Percentiles rank a stretch among this genome's conserved stretches.
These are phyloP conservation scores for Caloboletus firmus DNA, from an alignment of 1,284 basidiomycete species.

Conservation along the genomic window DNA sequence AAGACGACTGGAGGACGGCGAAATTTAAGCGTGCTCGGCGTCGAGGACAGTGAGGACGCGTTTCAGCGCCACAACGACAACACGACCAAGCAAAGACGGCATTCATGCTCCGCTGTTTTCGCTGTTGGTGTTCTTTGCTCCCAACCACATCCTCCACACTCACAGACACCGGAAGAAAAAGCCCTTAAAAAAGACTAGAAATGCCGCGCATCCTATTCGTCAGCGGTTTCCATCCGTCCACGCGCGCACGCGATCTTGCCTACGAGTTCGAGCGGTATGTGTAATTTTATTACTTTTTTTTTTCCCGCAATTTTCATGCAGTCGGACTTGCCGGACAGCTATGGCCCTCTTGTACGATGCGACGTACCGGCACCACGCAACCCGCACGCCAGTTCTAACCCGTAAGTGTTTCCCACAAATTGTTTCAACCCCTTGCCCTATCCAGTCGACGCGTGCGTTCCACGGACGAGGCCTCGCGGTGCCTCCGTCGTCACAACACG, in stretches of 20 bases:
- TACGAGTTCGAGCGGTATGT: slow-evolving; percentile 82
- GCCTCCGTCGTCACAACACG: slow-evolving; percentile 27
- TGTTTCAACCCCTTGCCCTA: slow-evolving; percentile 33
- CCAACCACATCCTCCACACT: slow-evolving; percentile 14
- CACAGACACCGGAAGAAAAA: not conserved
- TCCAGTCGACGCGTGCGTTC: slow-evolving; percentile 37
- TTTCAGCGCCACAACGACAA: slow-evolving; percentile 42
- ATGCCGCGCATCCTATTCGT: slow-evolving; percentile 86
- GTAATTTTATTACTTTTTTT: not conserved
- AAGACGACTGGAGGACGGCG: not conserved
- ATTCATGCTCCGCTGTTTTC: slow-evolving; percentile 36
- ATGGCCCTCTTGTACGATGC: slow-evolving; percentile 77
- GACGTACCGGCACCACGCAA: slow-evolving; percentile 86
- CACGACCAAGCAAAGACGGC: slow-evolving; percentile 34
- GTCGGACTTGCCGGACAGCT: slow-evolving; percentile 42
- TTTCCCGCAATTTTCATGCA: slow-evolving; percentile 3
- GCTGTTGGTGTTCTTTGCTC: slow-evolving; percentile 11
- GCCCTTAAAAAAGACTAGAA: slow-evolving; percentile 6
- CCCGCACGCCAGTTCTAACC: slow-evolving; percentile 65
- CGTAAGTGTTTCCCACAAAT: slow-evolving; percentile 57
- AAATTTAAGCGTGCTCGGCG: slow-evolving; percentile 12
- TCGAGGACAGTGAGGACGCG: not conserved
- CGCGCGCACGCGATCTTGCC: slow-evolving; percentile 79
- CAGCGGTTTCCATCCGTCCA: slow-evolving; percentile 77
- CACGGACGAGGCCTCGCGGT: slow-evolving; percentile 28